Conservation (phyloP, 2,329 filamentous ascomycete species). For the Scolecobasidium constrictum region DNA sequence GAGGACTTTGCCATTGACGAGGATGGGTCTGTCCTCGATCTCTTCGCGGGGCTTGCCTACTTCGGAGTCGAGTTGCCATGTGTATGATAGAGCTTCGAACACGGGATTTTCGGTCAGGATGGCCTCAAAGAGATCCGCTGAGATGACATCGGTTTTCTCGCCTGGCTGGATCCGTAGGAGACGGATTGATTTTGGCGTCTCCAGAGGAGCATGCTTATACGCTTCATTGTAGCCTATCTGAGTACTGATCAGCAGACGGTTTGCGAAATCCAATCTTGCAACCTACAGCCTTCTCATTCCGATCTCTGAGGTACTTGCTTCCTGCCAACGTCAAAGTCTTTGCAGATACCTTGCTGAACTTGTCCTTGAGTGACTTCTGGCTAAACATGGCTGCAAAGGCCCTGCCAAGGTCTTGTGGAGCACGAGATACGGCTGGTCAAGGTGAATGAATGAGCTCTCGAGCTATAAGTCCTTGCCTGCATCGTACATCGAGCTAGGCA, state of each 20-base stretch:
- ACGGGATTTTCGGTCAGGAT: slow-evolving; percentile 4
- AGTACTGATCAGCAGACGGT: not conserved
- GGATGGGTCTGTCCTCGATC: slow-evolving; percentile 13
- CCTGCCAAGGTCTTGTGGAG: too few relatives aligned
- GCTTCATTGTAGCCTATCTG: slow-evolving; percentile 3
- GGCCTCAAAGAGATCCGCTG: slow-evolving; percentile 8
- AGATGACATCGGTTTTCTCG: slow-evolving; percentile 7
- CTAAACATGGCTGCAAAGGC: too few relatives aligned
- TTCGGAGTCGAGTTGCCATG: slow-evolving; percentile 9
- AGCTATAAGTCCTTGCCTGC: too few relatives aligned
- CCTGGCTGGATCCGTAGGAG: slow-evolving; percentile 6
- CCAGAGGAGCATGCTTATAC: slow-evolving; percentile 4
- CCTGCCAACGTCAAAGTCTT: slow-evolving; percentile 9
- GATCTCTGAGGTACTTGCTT: slow-evolving; percentile 5
- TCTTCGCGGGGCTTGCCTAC: slow-evolving; percentile 1
- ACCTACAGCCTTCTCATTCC: slow-evolving; percentile 8
- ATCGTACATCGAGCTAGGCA: too few relatives aligned
- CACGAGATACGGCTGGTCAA: too few relatives aligned
- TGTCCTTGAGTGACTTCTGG: slow-evolving; percentile 4
- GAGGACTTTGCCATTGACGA: slow-evolving; percentile 19
- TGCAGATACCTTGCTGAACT: slow-evolving; percentile 9
- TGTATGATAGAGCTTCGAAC: slow-evolving; percentile 9
- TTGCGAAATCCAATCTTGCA: not conserved
- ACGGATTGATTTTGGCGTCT: slow-evolving; percentile 2
- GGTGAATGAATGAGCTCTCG: too few relatives aligned